Base-by-base conservation (phyloP, 75 land plant genomes). In the Gnetum montanum region DNA sequence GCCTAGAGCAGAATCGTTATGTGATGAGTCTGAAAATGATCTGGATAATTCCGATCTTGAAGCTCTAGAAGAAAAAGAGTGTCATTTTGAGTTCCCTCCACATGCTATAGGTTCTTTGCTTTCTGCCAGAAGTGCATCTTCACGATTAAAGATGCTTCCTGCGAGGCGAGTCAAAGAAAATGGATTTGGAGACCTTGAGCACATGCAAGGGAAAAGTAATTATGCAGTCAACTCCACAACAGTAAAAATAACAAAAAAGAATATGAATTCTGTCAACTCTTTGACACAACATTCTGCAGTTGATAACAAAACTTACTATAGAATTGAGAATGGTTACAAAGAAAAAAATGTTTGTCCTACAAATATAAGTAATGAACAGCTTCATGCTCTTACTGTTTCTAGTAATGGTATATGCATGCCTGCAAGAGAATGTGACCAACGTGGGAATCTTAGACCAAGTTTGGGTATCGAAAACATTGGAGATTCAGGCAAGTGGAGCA, bases 21-120 rank as follows among this genome's bases (percentile, higher is more conserved):
- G 65, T 31, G 77, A 74, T 70, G 85, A 81, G 58, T 35, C 71
- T 16, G 85, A 73, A 13, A 57, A 57, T 63, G 85, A 77, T 25
- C 33, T 59, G 23, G 55, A 34, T 18, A 53, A 19, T 34, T 36
- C 55, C 4, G 59, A 66, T 31, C 18, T 60, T 50, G 65, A 72
- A 36, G 24, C 11, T 4, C 69, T 66, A 31, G 78, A 70, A 0
- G 3, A 37, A 31, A 51, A 51, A 36, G 49, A 19, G 18, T 60
- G 66, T 8, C 52, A 51, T 58, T 82, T 74, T 58, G 57, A 59
- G n/a, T 78, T 82, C 46, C 68, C 70, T 22, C 82, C 86, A 1
- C 59, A 58, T 16, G 52, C 64, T 29, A 26, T 73, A 22, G 72
- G 76, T 62, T 62, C 69, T 31, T 41, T 75, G 16, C 59, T 59